Conservation (phyloP, 352 stramenopile species). For the Globisporangium radiosum region DNA sequence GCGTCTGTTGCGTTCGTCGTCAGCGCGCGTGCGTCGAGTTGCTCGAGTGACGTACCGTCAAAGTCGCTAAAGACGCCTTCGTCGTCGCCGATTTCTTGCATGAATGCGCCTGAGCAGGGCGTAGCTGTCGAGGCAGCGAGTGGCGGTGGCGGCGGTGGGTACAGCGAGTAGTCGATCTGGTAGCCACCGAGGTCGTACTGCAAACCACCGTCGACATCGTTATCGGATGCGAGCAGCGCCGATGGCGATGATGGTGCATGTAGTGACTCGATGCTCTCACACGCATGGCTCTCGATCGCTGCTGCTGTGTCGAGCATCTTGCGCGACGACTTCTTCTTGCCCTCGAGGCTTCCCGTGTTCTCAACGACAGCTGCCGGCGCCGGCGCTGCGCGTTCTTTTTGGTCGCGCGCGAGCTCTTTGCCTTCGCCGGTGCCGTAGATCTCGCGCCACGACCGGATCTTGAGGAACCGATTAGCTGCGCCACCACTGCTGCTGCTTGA, state of each 20-base stretch:
- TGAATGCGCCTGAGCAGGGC: conserved; percentile 33
- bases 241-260: neutral
- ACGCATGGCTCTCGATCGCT: neutral
- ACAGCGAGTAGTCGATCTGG: neutral
- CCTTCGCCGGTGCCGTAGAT: conserved; percentile 57
- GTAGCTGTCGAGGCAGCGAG: neutral
- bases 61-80: conserved; percentile 19
- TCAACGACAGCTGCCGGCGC: conserved; percentile 7
- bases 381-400: conserved; percentile 7
- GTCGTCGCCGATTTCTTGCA: conserved; percentile 59
- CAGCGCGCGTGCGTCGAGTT: conserved; percentile 11
- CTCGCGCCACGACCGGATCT: conserved; percentile 55
- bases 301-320: conserved; percentile 11
- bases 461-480: conserved; percentile 32
- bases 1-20: conserved; percentile 7
- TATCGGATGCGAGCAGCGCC: no score
- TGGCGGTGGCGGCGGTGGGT: conserved; percentile 8
- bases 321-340: conserved; percentile 7
- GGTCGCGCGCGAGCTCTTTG: conserved; percentile 36
- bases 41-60: conserved; percentile 14
- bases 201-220: no score
- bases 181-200: neutral
- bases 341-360: conserved; percentile 4
- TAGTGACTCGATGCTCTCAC: neutral
- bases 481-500: neutral